A percentile compares a stretch with the other conserved stretches of the same genome.
Evolutionary conservation across 163 green algal genomes (phyloP).

Genomic region (Chlorella variabilis): DNA sequence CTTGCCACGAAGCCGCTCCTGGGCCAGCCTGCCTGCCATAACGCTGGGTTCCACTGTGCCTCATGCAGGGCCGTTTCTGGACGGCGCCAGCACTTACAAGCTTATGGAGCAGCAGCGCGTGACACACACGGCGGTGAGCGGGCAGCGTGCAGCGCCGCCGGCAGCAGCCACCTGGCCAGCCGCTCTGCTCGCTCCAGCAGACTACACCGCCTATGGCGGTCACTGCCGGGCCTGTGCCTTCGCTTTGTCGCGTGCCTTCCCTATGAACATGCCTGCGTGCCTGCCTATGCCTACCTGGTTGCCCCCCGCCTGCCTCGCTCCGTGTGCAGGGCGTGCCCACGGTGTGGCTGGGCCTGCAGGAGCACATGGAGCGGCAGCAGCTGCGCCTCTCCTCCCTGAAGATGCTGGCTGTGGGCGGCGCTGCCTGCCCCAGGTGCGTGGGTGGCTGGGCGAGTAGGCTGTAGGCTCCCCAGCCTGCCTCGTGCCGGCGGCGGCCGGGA

Average conservation of each 20-base stretch:
- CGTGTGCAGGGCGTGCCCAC: constrained; percentile 58
- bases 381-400: constrained; percentile 43
- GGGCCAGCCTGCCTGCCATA: too few species aligned
- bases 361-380: constrained; percentile 54
- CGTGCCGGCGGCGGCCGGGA: too few species aligned
- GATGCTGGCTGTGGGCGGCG: constrained; percentile 67
- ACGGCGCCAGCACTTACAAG: constrained; percentile 66
- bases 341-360: constrained; percentile 73
- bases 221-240: too few species aligned
- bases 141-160: constrained; percentile 25
- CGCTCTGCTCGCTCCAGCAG: constrained; percentile 47
- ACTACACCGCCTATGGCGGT: too few species aligned
- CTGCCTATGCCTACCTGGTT: background rate
- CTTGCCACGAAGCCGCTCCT: too few species aligned
- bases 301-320: background rate
- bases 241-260: too few species aligned
- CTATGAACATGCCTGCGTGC: too few species aligned
- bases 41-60: background rate
- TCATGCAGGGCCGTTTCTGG: constrained; percentile 63
- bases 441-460: too few species aligned
- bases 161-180: too few species aligned
- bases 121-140: constrained; percentile 66
- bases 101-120: constrained; percentile 65
- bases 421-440: constrained; percentile 58
- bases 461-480: too few species aligned